phyloP scores from a whole-genome alignment of 2,329 filamentous ascomycete genomes.

The Byssoonygena ceratinophila region DNA sequence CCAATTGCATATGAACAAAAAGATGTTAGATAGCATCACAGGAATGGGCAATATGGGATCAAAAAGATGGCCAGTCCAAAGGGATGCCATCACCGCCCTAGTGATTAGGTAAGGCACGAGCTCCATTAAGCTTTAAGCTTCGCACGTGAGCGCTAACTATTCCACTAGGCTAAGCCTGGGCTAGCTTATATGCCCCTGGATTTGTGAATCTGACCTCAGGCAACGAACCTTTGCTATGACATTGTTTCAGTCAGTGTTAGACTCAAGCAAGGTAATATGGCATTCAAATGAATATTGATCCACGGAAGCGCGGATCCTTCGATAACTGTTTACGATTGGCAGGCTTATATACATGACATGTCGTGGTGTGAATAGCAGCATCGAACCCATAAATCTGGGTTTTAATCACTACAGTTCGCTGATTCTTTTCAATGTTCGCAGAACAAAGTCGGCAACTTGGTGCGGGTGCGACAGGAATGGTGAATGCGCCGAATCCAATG shows the following conservation, averaged over 20 bases:
- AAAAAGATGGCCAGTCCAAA: neutral
- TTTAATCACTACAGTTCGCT: neutral
- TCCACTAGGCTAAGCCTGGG: neutral
- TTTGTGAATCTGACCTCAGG: no score
- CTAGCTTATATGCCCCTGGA: no score
- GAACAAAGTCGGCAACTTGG: constrained; percentile 5
- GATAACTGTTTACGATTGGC: no score
- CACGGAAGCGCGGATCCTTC: no score
- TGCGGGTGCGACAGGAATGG: constrained; percentile 9
- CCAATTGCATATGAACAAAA: neutral
- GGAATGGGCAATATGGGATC: neutral
- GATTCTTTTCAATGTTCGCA: neutral
- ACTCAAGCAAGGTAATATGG: no score
- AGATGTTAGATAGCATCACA: neutral
- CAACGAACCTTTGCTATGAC: no score
- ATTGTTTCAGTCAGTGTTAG: no score
- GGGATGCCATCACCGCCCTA: neutral
- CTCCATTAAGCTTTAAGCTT: constrained; percentile 7
- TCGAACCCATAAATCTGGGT: neutral
- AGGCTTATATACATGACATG: no score
- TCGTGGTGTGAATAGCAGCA: neutral
- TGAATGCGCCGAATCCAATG: constrained; percentile 6
- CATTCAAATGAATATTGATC: no score
- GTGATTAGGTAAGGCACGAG: neutral
- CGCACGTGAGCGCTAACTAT: neutral